These are phyloP conservation scores for Fusarium sp. DNA, from an alignment of 2,329 filamentous ascomycete genomes.

Conservation along the genomic window DNA sequence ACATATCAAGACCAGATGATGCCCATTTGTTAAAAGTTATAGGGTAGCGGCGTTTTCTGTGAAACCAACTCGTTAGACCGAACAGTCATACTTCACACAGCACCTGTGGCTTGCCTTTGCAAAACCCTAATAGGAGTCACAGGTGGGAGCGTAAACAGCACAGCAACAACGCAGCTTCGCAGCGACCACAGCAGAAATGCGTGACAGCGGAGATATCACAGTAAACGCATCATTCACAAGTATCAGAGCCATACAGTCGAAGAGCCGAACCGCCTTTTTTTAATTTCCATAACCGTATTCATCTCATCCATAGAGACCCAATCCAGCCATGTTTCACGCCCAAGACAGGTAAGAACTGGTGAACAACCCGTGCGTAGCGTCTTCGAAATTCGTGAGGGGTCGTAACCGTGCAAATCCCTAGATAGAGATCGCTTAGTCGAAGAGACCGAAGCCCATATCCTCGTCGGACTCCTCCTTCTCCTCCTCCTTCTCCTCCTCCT, in stretches of 20 bases:
- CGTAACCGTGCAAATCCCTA: slow-evolving; percentile 49
- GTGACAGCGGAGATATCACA: neutral
- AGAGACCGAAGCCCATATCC: slow-evolving; percentile 82
- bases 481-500: slow-evolving; percentile 86
- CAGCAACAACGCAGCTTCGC: neutral
- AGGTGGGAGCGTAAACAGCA: neutral
- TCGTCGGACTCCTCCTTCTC: slow-evolving; percentile 72
- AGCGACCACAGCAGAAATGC: too few relatives aligned
- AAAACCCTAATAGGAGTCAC: slow-evolving; percentile 20
- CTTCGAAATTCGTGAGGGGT: slow-evolving; percentile 53
- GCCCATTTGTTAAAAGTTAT: neutral
- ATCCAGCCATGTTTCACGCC: slow-evolving; percentile 51
- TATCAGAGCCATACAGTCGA: slow-evolving; percentile 18
- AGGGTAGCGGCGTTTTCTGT: neutral
- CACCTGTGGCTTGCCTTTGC: neutral
- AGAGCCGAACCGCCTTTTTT: slow-evolving; percentile 48
- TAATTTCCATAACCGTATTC: slow-evolving; percentile 50
- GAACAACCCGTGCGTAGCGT: slow-evolving; percentile 51
- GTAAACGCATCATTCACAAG: neutral
- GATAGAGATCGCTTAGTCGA: slow-evolving; percentile 70
- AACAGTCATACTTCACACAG: slow-evolving; percentile 4
- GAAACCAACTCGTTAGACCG: slow-evolving; percentile 1
- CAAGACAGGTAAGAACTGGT: slow-evolving; percentile 50
- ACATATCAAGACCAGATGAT: neutral
- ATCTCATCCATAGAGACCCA: slow-evolving; percentile 48